These are phyloP conservation scores for Lipomyces japonicus DNA, from an alignment of 805 yeast genomes.

Conservation along the genomic window DNA sequence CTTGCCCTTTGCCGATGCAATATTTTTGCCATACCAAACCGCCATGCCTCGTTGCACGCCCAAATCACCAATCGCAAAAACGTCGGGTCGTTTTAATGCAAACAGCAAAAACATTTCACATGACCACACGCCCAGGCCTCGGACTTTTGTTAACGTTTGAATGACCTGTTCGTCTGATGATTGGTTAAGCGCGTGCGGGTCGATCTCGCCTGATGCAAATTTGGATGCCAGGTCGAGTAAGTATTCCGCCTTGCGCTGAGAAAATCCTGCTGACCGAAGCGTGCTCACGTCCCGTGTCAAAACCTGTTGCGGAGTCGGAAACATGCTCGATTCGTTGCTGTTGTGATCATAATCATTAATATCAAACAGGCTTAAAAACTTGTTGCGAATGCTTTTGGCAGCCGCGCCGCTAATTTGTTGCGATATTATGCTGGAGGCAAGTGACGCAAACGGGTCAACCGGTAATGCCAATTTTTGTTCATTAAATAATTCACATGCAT, in stretches of 20 bases:
- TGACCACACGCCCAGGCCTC: constrained; percentile 81
- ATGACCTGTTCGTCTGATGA: constrained; percentile 47
- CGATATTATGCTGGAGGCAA: constrained; percentile 53
- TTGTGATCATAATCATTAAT: not conserved
- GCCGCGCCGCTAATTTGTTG: constrained; percentile 82
- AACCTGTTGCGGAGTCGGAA: constrained; percentile 55
- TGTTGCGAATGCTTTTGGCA: constrained; percentile 58
- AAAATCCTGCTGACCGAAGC: constrained; percentile 63
- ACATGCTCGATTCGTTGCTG: constrained; percentile 15
- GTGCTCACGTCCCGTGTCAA: constrained; percentile 43
- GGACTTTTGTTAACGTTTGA: constrained; percentile 49
- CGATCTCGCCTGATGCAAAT: constrained; percentile 35
- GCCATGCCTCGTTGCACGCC: constrained; percentile 83
- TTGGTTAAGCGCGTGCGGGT: constrained; percentile 40
- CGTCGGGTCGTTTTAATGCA: constrained; percentile 60
- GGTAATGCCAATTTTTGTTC: constrained; percentile 10
- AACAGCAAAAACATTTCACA: constrained; percentile 82
- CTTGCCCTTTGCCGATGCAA: constrained; percentile 41
- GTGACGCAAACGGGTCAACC: constrained; percentile 41
- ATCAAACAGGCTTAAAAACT: constrained; percentile 42
- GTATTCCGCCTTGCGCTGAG: constrained; percentile 57
- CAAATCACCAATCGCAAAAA: constrained; percentile 73
- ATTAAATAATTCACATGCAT: constrained; percentile 18
- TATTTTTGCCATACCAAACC: constrained; percentile 54
- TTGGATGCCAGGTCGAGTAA: constrained; percentile 25